Conservation (phyloP, 2,329 filamentous ascomycete species). For the Penicillium sp. region DNA sequence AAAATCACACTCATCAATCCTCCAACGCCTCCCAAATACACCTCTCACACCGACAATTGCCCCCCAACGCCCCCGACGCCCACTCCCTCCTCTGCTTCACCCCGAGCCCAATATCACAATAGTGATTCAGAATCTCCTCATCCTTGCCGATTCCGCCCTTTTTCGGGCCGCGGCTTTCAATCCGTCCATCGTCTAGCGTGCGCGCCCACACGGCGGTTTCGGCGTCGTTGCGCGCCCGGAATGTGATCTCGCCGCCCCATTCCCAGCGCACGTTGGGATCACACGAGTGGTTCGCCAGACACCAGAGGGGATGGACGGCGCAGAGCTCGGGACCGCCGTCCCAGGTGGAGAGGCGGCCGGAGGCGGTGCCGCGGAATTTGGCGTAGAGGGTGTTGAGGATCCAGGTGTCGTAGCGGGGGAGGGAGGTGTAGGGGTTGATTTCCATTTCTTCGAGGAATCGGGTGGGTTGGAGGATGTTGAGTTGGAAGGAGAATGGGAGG, state of each 20-base stretch:
- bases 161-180: conserved; percentile 40
- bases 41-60: conserved; percentile 77
- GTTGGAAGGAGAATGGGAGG: conserved; percentile 56
- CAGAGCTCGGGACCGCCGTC: conserved; percentile 85
- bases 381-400: conserved; percentile 86
- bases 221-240: conserved; percentile 27
- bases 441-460: conserved; percentile 60
- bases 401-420: conserved; percentile 43
- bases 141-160: conserved; percentile 61
- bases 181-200: conserved; percentile 19
- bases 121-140: conserved; percentile 87
- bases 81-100: conserved; percentile 81
- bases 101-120: conserved; percentile 75
- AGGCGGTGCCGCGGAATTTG: conserved; percentile 90
- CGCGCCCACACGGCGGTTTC: conserved; percentile 36
- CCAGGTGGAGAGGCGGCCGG: conserved; percentile 67
- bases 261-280: conserved; percentile 94
- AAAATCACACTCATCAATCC: background rate
- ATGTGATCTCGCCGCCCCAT: conserved; percentile 57
- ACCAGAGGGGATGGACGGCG: conserved; percentile 93
- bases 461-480: conserved; percentile 54
- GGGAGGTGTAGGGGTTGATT: conserved; percentile 51
- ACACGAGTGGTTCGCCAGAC: conserved; percentile 92
- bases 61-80: conserved; percentile 80
- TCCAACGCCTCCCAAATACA: conserved; percentile 64